These are phyloP conservation scores for Coelastrella sp. DNA, from an alignment of 139 green algal species.

Conservation along the genomic window DNA sequence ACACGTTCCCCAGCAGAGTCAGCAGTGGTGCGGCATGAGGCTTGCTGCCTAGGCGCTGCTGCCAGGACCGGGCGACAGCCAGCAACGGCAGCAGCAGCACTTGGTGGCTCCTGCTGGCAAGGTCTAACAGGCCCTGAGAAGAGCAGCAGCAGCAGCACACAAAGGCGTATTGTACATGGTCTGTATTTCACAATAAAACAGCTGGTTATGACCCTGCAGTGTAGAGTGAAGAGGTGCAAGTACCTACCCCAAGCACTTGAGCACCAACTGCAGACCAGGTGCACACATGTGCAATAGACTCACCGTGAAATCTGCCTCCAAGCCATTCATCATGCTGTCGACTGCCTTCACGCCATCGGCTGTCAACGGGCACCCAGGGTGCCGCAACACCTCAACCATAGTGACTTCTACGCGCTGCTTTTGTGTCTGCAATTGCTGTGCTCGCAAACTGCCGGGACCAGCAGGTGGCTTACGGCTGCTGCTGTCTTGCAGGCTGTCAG, in stretches of 20 bases:
- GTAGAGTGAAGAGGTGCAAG: neutral
- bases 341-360: constrained; percentile 25
- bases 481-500: neutral
- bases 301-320: constrained; percentile 55
- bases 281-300: neutral
- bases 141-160: neutral
- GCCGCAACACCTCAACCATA: neutral
- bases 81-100: constrained; percentile 55
- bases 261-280: no score
- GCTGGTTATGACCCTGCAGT: neutral
- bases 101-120: constrained; percentile 49
- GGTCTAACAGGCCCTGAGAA: constrained; percentile 35
- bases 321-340: constrained; percentile 46
- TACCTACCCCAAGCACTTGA: no score
- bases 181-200: no score
- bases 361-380: neutral
- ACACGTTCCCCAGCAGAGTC: neutral
- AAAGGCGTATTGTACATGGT: no score
- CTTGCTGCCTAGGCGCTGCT: constrained; percentile 24
- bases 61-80: constrained; percentile 26
- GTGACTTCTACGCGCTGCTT: neutral
- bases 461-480: neutral
- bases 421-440: neutral
- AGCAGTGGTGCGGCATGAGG: constrained; percentile 6
- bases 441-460: neutral